Evolutionary conservation across 768 basidiomycete species (phyloP).

Genomic region (Phylloporus sp.): DNA sequence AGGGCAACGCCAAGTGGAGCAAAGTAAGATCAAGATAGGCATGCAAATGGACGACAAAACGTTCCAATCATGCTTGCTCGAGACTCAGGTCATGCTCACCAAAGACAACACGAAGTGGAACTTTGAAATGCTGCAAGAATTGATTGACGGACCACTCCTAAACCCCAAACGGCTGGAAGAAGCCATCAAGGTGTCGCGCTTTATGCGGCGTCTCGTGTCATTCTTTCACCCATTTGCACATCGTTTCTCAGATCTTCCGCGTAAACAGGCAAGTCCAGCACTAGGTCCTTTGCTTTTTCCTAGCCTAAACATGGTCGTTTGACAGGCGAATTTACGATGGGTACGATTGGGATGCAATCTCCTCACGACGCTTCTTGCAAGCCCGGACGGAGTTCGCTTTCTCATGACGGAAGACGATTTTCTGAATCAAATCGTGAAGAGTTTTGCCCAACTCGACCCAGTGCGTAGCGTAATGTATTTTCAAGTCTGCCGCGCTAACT

Average conservation of each 20-base stretch:
- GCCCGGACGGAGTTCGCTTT: constrained; percentile 79
- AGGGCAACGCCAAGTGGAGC: constrained; percentile 87
- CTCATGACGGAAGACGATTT: constrained; percentile 80
- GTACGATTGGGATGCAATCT: constrained; percentile 79
- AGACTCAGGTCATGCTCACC: constrained; percentile 83
- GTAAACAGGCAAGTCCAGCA: constrained; percentile 48
- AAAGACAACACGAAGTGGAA: constrained; percentile 93
- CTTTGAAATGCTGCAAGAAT: constrained; percentile 79
- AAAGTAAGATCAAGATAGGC: constrained; percentile 81
- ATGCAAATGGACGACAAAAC: constrained; percentile 95
- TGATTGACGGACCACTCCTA: constrained; percentile 88
- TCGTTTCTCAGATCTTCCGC: constrained; percentile 79
- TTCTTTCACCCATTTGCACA: constrained; percentile 91
- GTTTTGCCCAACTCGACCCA: constrained; percentile 90
- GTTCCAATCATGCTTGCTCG: constrained; percentile 79
- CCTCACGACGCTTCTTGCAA: constrained; percentile 76
- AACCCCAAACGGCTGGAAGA: constrained; percentile 93
- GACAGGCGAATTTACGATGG: constrained; percentile 76
- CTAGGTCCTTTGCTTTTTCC: not conserved
- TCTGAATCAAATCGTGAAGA: constrained; percentile 73
- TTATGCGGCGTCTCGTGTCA: constrained; percentile 82
- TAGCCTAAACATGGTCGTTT: not conserved
- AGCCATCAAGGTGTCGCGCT: constrained; percentile 84
- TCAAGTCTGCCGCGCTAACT: not conserved
- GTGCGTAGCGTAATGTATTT: constrained; percentile 43